Evolutionary conservation across 768 basidiomycete genomes (phyloP), one percentile per base, ranked within the genome.

Genomic region (Hypholoma sublateritium): DNA sequence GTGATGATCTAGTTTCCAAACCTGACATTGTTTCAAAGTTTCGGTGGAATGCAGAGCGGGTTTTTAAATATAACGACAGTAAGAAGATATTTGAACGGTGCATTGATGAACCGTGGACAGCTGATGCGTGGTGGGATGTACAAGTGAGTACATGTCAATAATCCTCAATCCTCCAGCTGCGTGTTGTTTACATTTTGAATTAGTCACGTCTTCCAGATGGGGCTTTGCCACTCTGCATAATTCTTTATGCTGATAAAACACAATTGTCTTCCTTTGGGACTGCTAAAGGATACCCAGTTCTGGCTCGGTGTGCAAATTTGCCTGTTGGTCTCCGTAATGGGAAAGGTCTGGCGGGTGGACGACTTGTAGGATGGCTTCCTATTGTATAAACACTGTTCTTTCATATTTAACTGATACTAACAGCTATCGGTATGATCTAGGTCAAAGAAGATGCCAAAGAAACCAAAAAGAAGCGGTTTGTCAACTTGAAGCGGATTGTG

Each of bases 241-340:
- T 74, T 17, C 13, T 78, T 0, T 77, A 74, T 67, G 70, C 75
- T 5, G 74, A 78, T 56, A 74, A 78, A 58, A 68, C 71, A 5
- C 65, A 68, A 21, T 52, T 77, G 1, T 75, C 72, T 1, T 65
- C 69, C 1, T 76, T 75, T 65, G 71, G 74, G 0, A 66, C 62
- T 7, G 56, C 56, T 24, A 72, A 71, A 56, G 74, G 69, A 0
- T 73, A 78, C 55, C 77, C 72, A 0, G 66, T 76, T n/a, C 59
- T 76, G 36, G 71, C 67, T 0, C 51, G 67, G 8, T 53, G 65
- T 34, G 67, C 64, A 0, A 75, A 75, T 60, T 52, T 78, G 12
- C 67, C 71, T 0, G 52, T 55, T 0, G 52, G 70, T 1, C 62
- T 77, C 19, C 53, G 67, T 6, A 77, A 77, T 64, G 62, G 74